Evolutionary conservation across 2,329 filamentous ascomycete species (phyloP).

Genomic region (Akanthomyces dipterigenus): DNA sequence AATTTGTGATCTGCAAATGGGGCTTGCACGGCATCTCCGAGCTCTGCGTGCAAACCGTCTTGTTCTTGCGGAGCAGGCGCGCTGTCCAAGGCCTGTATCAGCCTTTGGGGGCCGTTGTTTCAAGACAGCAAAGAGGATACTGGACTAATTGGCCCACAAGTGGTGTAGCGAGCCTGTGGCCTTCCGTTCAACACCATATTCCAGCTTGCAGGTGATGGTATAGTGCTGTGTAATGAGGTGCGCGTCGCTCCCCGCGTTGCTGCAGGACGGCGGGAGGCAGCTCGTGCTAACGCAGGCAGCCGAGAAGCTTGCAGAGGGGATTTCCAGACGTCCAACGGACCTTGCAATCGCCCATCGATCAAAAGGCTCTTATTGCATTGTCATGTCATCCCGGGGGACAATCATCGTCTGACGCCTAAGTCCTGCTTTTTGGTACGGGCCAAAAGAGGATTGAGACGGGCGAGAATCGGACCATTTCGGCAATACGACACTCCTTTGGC

Average conservation of each 20-base stretch:
- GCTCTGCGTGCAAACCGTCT: not conserved
- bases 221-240: not conserved
- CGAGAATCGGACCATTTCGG: slow-evolving; percentile 1
- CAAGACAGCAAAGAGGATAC: not conserved
- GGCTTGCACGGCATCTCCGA: slow-evolving; percentile 6
- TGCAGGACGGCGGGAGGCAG: not conserved
- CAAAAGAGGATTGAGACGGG: not conserved
- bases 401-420: too few species aligned
- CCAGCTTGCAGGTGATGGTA: too few species aligned
- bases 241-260: not conserved
- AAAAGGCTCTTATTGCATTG: not conserved
- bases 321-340: not conserved
- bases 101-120: slow-evolving; percentile 6
- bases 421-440: not conserved
- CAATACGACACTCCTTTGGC: not conserved
- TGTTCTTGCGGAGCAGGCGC: not conserved
- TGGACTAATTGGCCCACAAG: not conserved
- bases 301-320: not conserved
- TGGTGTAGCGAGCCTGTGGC: not conserved
- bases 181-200: not conserved
- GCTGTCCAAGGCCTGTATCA: not conserved
- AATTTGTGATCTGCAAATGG: not conserved
- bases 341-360: not conserved
- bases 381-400: not conserved
- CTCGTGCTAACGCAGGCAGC: not conserved